Conservation (phyloP, 2,329 filamentous ascomycete genomes). For the Alternaria angustiovoidea region DNA sequence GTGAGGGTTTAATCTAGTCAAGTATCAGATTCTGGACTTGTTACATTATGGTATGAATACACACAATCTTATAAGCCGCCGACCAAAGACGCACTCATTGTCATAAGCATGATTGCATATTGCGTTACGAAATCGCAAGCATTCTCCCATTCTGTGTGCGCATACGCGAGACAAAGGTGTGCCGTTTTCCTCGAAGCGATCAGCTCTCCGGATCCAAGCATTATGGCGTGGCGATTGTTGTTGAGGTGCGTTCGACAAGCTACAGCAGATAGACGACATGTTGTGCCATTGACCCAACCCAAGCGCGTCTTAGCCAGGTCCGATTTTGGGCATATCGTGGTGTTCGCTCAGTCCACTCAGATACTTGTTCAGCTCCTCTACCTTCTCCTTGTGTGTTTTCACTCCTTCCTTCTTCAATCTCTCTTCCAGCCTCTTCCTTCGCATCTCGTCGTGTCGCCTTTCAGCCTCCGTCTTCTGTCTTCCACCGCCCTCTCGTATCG, state of each 20-base stretch:
- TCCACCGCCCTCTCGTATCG: conserved; percentile 37
- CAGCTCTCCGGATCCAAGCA: background rate
- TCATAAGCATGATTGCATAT: background rate
- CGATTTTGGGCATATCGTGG: conserved; percentile 82
- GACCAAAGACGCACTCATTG: background rate
- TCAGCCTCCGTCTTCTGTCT: conserved; percentile 83
- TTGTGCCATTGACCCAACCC: background rate
- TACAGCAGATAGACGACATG: background rate
- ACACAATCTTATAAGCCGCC: background rate
- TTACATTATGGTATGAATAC: background rate
- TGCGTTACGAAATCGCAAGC: background rate
- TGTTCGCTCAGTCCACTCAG: conserved; percentile 92
- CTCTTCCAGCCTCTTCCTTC: conserved; percentile 82
- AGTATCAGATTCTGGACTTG: background rate
- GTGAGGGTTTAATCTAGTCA: background rate
- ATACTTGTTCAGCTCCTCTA: conserved; percentile 95
- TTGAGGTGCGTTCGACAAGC: background rate
- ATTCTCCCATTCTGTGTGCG: background rate
- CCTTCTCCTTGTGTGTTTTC: conserved; percentile 96
- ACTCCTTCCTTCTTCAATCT: conserved; percentile 82
- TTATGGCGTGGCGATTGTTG: background rate
- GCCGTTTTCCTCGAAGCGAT: background rate
- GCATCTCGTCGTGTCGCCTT: conserved; percentile 78
- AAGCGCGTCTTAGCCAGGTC: conserved; percentile 59
- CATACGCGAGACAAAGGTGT: background rate